These are phyloP conservation scores for Chrysochromulina parva DNA, from an alignment of 78 protist genomes.

Conservation along the genomic window DNA sequence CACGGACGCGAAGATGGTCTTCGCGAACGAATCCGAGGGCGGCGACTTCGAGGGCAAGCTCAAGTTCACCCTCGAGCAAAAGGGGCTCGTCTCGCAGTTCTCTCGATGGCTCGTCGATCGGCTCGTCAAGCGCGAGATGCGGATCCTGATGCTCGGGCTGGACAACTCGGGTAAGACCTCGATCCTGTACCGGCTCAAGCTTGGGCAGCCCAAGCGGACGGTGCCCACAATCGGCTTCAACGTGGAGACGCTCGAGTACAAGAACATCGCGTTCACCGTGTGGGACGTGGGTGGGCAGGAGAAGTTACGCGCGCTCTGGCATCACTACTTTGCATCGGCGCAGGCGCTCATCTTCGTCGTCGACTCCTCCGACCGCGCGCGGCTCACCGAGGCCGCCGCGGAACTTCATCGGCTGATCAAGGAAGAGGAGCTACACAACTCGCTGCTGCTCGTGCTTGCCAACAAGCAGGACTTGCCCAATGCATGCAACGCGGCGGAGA, in stretches of 20 bases:
- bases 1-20: too few relatives aligned
- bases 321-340: constrained; percentile 47
- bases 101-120: not conserved
- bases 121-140: not conserved
- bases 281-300: constrained; percentile 98
- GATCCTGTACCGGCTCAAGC: too few relatives aligned
- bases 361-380: constrained; percentile 25
- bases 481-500: not conserved
- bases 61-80: too few relatives aligned
- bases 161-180: not conserved
- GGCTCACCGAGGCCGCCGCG: not conserved
- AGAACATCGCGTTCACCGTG: constrained; percentile 41
- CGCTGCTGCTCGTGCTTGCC: constrained; percentile 19
- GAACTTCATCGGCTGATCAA: not conserved
- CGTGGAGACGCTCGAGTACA: constrained; percentile 87
- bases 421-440: not conserved
- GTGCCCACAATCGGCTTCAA: constrained; percentile 86
- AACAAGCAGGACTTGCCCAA: constrained; percentile 48
- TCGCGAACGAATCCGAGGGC: too few relatives aligned
- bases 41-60: too few relatives aligned
- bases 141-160: constrained; percentile 1
- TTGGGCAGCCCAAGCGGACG: not conserved
- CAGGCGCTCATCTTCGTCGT: constrained; percentile 42
- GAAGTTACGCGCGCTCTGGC: constrained; percentile 91
- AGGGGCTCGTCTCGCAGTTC: not conserved